Percentiles rank a stretch among this genome's conserved stretches.
Conservation (phyloP, 495 filamentous ascomycete genomes). For the Xylaria grammica region DNA sequence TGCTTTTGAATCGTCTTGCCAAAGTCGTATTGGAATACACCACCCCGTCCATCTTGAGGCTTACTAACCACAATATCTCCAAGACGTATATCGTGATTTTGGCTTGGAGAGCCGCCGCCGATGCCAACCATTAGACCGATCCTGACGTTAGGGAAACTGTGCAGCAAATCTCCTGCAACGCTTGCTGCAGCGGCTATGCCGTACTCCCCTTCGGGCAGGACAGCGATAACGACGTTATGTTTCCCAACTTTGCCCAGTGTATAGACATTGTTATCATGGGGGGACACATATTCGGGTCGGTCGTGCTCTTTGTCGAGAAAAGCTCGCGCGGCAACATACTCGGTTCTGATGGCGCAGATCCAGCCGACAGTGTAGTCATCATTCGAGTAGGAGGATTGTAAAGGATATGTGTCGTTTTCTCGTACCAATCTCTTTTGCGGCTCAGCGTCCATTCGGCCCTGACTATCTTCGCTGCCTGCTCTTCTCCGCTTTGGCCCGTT, state of each 20-base stretch:
- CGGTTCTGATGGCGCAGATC: constrained; percentile 53
- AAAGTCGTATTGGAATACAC: constrained; percentile 47
- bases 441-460: too few species aligned
- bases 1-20: constrained; percentile 30
- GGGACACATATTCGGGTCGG: not conserved
- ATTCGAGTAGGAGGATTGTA: too few species aligned
- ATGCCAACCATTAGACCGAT: constrained; percentile 56
- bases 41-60: constrained; percentile 30
- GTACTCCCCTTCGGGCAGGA: constrained; percentile 44
- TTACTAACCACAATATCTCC: constrained; percentile 52
- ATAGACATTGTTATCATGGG: constrained; percentile 17
- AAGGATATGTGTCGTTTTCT: too few species aligned
- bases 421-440: too few species aligned
- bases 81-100: constrained; percentile 44
- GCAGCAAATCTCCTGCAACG: constrained; percentile 41
- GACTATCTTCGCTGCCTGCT: too few species aligned
- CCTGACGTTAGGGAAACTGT: constrained; percentile 47
- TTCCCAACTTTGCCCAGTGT: constrained; percentile 10
- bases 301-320: constrained; percentile 52
- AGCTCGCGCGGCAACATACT: constrained; percentile 48
- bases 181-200: constrained; percentile 42
- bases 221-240: constrained; percentile 43
- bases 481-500: too few species aligned
- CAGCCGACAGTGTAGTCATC: constrained; percentile 56
- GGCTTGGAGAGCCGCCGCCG: constrained; percentile 46